Evolutionary conservation across 2,329 filamentous ascomycete genomes (phyloP).

Genomic region (Thielaviopsis punctulata): DNA sequence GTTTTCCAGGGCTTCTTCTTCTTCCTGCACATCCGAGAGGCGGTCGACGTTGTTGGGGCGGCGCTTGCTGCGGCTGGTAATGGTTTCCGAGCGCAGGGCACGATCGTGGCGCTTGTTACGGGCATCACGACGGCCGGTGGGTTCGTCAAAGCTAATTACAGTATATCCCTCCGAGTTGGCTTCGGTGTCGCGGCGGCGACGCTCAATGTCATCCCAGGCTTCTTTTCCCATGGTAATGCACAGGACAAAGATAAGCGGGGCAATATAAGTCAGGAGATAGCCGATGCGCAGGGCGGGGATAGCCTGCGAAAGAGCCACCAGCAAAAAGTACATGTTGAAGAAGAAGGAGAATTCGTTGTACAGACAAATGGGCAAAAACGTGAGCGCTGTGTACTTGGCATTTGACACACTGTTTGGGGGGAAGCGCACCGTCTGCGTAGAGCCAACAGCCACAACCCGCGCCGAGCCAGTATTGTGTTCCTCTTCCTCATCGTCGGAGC

Average conservation of each 20-base stretch:
- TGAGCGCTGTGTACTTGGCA: slow-evolving; percentile 91
- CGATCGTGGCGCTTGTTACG: slow-evolving; percentile 15
- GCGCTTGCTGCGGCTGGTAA: slow-evolving; percentile 9
- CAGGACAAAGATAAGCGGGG: slow-evolving; percentile 80
- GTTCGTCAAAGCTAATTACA: slow-evolving; percentile 54
- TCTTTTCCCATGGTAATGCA: slow-evolving; percentile 89
- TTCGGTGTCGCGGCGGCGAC: slow-evolving; percentile 74
- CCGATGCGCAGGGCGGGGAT: slow-evolving; percentile 82
- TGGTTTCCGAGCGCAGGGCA: slow-evolving; percentile 27
- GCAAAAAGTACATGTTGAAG: slow-evolving; percentile 97
- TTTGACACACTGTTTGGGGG: slow-evolving; percentile 88
- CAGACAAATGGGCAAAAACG: slow-evolving; percentile 80
- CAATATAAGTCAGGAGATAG: slow-evolving; percentile 87
- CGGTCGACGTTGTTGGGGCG: slow-evolving; percentile 16
- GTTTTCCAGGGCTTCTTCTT: slow-evolving; percentile 38
- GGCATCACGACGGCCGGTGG: slow-evolving; percentile 20
- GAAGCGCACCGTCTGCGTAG: slow-evolving; percentile 55
- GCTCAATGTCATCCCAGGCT: slow-evolving; percentile 78
- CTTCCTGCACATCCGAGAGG: slow-evolving; percentile 51
- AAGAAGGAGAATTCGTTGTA: slow-evolving; percentile 99
- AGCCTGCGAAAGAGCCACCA: slow-evolving; percentile 85
- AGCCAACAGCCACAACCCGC: slow-evolving; percentile 59
- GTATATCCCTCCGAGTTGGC: slow-evolving; percentile 85
- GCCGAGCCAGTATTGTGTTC: slow-evolving; percentile 52
- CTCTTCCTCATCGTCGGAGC: slow-evolving; percentile 29